Conservation (phyloP, 2,329 filamentous ascomycete species). For the Dactylellina haptotyla region DNA sequence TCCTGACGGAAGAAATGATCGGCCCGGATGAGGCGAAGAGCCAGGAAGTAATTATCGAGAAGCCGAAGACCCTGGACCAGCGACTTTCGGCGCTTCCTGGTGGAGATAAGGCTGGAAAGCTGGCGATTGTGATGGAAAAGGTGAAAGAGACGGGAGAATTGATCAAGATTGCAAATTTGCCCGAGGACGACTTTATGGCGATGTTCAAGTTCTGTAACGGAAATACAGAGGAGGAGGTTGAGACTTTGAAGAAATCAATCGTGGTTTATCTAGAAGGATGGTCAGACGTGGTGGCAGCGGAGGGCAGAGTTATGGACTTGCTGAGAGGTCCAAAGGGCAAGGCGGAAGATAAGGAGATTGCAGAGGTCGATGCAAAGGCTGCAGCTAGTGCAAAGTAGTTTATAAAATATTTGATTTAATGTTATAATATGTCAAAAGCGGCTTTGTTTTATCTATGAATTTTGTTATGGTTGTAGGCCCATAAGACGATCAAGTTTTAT, state of each 20-base stretch:
- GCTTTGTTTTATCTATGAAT: no score
- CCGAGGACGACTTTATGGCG: conserved; percentile 25
- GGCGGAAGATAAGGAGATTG: conserved; percentile 42
- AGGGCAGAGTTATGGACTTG: conserved; percentile 32
- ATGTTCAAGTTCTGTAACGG: conserved; percentile 42
- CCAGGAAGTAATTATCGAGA: conserved; percentile 26
- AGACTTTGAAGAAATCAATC: conserved; percentile 33
- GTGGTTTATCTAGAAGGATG: conserved; percentile 40
- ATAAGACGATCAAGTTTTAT: no score
- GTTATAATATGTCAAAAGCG: no score
- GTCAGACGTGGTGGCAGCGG: conserved; percentile 45
- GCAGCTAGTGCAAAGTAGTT: conserved; percentile 2
- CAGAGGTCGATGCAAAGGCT: conserved; percentile 33
- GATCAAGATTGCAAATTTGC: conserved; percentile 35
- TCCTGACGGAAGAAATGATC: conserved; percentile 37
- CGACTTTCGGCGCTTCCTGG: conserved; percentile 36
- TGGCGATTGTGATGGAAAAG: conserved; percentile 31
- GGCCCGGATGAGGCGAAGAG: conserved; percentile 10
- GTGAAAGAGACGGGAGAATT: conserved; percentile 27
- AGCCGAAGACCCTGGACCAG: conserved; percentile 20
- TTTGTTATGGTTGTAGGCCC: no score
- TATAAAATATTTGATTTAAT: no score
- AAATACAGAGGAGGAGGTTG: conserved; percentile 34
- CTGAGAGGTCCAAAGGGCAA: conserved; percentile 22
- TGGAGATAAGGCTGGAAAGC: conserved; percentile 43